Evolutionary conservation across 352 stramenopile species (phyloP).

Genomic region (Pythium dissotocum): DNA sequence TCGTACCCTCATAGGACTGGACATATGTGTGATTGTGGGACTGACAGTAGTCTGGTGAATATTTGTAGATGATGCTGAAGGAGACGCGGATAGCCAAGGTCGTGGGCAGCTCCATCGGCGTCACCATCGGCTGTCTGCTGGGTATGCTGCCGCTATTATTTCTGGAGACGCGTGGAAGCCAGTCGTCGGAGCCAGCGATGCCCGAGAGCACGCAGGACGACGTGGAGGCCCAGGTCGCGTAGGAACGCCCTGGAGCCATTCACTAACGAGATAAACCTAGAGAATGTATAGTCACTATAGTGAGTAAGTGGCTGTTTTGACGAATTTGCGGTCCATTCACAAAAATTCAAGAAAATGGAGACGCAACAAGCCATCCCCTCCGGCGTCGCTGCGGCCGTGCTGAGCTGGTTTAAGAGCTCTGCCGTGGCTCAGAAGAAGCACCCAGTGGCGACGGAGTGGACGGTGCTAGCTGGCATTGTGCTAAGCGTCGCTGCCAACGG

Average conservation of each 20-base stretch:
- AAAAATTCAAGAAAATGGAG: slow-evolving; percentile 8
- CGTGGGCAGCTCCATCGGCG: slow-evolving; percentile 58
- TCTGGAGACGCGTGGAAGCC: slow-evolving; percentile 53
- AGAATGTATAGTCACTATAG: slow-evolving; percentile 30
- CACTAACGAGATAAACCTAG: slow-evolving; percentile 10
- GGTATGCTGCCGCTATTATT: slow-evolving; percentile 80
- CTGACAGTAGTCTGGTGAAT: slow-evolving; percentile 18
- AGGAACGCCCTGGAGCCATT: not conserved
- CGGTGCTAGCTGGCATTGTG: slow-evolving; percentile 62
- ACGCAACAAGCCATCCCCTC: slow-evolving; percentile 13
- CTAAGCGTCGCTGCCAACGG: slow-evolving; percentile 19
- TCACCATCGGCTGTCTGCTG: slow-evolving; percentile 76
- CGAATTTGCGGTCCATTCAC: not conserved
- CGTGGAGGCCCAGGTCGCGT: not conserved
- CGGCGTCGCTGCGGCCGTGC: slow-evolving; percentile 32
- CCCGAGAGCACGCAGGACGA: not conserved
- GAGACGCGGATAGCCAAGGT: slow-evolving; percentile 70
- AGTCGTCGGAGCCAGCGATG: slow-evolving; percentile 1
- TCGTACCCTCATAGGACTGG: not conserved
- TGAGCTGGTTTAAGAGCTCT: slow-evolving; percentile 62
- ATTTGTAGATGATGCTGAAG: slow-evolving; percentile 55
- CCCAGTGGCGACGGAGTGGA: slow-evolving; percentile 45
- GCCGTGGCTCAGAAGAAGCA: slow-evolving; percentile 64
- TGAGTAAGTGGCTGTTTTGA: slow-evolving; percentile 7
- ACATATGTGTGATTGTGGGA: not conserved